Evolutionary conservation across 148 eudicot species (phyloP).

Genomic region (Cornus suecica): DNA sequence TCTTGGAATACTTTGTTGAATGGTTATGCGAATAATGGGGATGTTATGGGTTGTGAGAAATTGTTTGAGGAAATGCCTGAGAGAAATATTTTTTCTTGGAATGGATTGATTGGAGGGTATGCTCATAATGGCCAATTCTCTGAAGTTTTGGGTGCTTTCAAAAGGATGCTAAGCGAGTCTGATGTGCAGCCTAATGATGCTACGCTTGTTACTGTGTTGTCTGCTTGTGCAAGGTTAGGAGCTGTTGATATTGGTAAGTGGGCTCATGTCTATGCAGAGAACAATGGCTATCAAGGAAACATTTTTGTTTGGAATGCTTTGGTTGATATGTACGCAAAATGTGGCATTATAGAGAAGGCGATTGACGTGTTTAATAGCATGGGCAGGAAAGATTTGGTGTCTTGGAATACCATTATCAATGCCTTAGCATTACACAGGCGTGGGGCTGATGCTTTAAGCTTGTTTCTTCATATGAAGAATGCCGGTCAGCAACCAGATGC

Average conservation of each 20-base stretch:
- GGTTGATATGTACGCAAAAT: slow-evolving; percentile 81
- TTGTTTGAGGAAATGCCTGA: slow-evolving; percentile 57
- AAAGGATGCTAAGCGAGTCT: slow-evolving; percentile 55
- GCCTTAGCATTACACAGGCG: slow-evolving; percentile 72
- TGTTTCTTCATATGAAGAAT: slow-evolving; percentile 49
- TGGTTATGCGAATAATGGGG: slow-evolving; percentile 57
- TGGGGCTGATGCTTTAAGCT: slow-evolving; percentile 50
- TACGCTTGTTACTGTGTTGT: slow-evolving; percentile 57
- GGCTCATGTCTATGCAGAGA: slow-evolving; percentile 55
- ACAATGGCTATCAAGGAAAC: slow-evolving; percentile 49
- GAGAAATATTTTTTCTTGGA: slow-evolving; percentile 80
- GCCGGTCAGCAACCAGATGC: slow-evolving; percentile 54
- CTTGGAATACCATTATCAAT: slow-evolving; percentile 76
- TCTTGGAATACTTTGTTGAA: slow-evolving; percentile 73
- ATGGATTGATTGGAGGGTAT: slow-evolving; percentile 67
- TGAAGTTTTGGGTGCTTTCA: slow-evolving; percentile 50
- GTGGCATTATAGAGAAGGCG: slow-evolving; percentile 55
- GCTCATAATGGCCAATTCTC: slow-evolving; percentile 32
- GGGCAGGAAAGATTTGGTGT: slow-evolving; percentile 50
- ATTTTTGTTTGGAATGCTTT: slow-evolving; percentile 56
- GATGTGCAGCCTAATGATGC: slow-evolving; percentile 63
- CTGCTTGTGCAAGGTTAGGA: slow-evolving; percentile 68
- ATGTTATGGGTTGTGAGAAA: slow-evolving; percentile 44
- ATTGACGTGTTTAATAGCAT: slow-evolving; percentile 45
- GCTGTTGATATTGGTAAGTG: slow-evolving; percentile 70